A percentile compares a stretch with the other conserved stretches of the same genome.
Evolutionary conservation across 345 rosid species (phyloP).

Genomic region (Tarenaya hassleriana): DNA sequence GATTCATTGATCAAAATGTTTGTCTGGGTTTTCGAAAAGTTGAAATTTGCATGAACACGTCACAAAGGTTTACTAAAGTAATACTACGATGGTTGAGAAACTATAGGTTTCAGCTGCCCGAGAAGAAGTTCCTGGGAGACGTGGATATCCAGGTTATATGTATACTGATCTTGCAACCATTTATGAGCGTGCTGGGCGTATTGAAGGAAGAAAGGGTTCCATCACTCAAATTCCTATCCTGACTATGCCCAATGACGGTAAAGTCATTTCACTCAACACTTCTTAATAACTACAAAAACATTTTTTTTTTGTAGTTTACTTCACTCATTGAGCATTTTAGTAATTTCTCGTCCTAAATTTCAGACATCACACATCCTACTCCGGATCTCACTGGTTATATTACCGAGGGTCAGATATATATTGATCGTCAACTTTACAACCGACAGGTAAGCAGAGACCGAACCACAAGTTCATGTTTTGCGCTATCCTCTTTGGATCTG

Average conservation of each 20-base stretch:
- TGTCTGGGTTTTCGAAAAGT: no score
- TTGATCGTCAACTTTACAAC: slow-evolving; percentile 37
- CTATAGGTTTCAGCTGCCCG: slow-evolving; percentile 97
- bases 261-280: background rate
- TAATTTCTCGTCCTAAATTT: background rate
- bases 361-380: slow-evolving; percentile 98
- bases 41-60: no score
- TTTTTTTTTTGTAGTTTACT: background rate
- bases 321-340: slow-evolving; percentile 1
- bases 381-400: slow-evolving; percentile 99
- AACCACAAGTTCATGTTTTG: background rate
- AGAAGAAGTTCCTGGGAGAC: slow-evolving; percentile 99
- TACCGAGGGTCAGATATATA: slow-evolving; percentile 52
- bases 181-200: slow-evolving; percentile 96
- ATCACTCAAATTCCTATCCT: slow-evolving; percentile 97
- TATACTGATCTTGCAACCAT: slow-evolving; percentile 99
- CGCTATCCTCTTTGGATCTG: background rate
- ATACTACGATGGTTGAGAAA: slow-evolving; percentile 8
- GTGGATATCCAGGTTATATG: slow-evolving; percentile 99
- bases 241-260: slow-evolving; percentile 99
- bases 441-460: slow-evolving; percentile 23
- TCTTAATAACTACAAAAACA: background rate
- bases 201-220: slow-evolving; percentile 96
- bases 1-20: no score
- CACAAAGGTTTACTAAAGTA: no score